Evolutionary conservation across 257 asterid species (phyloP).

Genomic region (Gynochthodes officinalis): DNA sequence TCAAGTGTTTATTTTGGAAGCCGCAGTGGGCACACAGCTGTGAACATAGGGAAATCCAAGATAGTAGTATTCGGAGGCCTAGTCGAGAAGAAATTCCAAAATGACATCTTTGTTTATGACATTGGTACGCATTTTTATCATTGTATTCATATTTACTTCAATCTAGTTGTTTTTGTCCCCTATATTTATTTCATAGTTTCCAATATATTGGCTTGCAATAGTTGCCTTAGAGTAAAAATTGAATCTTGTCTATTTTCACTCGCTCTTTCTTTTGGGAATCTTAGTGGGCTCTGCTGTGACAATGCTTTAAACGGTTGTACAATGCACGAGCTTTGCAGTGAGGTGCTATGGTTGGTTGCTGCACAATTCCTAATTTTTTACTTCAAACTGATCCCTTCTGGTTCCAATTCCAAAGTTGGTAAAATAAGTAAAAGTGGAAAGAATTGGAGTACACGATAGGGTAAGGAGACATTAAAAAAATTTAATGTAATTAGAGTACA

Average conservation of each 20-base stretch:
- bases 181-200: neutral
- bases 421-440: neutral
- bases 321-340: neutral
- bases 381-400: neutral
- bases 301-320: neutral
- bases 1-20: constrained; percentile 10
- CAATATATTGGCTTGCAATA: neutral
- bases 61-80: constrained; percentile 83
- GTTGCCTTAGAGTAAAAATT: neutral
- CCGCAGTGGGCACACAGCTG: constrained; percentile 89
- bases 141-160: neutral
- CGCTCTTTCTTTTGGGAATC: neutral
- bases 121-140: constrained; percentile 45
- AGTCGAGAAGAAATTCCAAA: constrained; percentile 77
- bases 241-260: neutral
- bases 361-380: neutral
- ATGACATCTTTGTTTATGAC: constrained; percentile 70
- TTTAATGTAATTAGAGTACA: neutral
- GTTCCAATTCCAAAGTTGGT: neutral
- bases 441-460: neutral
- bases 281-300: neutral
- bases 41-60: constrained; percentile 88
- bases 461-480: neutral
- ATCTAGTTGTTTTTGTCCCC: neutral
- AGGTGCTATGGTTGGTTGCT: neutral